These are phyloP conservation scores for Tulasnella sp. DNA, from an alignment of 768 basidiomycete genomes.

Conservation along the genomic window DNA sequence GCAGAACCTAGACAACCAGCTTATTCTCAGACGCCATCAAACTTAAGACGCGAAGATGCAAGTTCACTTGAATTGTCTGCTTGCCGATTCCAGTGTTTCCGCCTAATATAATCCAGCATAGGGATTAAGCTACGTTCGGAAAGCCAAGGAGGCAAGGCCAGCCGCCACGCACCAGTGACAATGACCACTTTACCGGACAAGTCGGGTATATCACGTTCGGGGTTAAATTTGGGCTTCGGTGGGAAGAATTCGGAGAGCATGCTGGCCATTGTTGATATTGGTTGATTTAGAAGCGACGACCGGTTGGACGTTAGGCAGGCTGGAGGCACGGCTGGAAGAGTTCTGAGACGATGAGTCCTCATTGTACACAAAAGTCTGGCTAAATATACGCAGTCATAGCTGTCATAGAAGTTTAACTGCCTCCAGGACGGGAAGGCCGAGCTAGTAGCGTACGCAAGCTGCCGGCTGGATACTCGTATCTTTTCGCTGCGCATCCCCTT, in stretches of 20 bases:
- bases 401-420: not conserved
- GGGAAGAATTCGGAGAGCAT: constrained; percentile 1
- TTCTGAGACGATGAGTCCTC: not conserved
- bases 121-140: not conserved
- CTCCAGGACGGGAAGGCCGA: not conserved
- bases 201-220: constrained; percentile 24
- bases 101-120: not conserved
- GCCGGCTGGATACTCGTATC: not conserved
- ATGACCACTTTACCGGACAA: constrained; percentile 26
- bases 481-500: not conserved
- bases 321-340: not conserved
- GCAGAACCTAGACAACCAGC: not conserved
- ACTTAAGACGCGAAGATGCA: not conserved
- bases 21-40: not conserved
- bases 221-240: constrained; percentile 8
- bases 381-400: not conserved
- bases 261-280: not conserved
- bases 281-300: constrained; percentile 79
- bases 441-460: not conserved
- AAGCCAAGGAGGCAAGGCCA: not conserved
- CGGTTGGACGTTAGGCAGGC: not conserved
- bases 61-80: constrained; percentile 17
- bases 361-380: not conserved
- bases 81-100: constrained; percentile 27
- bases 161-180: constrained; percentile 5